Conservation (phyloP, 106 monocot species). For the Iris macrosiphon region DNA sequence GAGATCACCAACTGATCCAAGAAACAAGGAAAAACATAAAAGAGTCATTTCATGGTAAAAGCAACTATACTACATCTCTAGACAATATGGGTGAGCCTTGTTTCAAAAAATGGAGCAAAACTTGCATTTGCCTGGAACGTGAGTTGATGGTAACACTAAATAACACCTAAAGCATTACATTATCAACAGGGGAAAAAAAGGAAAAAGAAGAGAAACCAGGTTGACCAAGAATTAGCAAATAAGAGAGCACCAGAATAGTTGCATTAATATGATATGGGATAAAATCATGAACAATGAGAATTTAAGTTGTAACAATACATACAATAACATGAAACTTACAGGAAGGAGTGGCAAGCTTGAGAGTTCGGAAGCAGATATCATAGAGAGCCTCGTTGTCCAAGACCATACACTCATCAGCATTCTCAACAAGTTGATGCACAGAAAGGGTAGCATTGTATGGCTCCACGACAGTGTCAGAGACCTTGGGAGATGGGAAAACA, state of each 20-base stretch:
- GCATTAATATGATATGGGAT: too few species aligned
- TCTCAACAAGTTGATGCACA: slow-evolving; percentile 34
- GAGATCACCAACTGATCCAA: slow-evolving; percentile 8
- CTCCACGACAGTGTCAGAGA: slow-evolving; percentile 33
- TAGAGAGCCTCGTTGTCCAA: slow-evolving; percentile 41
- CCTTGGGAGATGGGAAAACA: slow-evolving; percentile 31
- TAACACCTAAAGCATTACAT: background rate
- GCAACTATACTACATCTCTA: too few species aligned
- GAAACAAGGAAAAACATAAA: background rate
- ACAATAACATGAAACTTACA: slow-evolving; percentile 8
- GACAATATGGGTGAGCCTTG: too few species aligned
- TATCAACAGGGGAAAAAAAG: background rate
- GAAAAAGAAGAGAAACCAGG: background rate
- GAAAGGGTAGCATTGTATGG: slow-evolving; percentile 35
- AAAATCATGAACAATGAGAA: too few species aligned
- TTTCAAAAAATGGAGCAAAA: too few species aligned
- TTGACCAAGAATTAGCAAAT: background rate
- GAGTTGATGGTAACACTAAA: too few species aligned
- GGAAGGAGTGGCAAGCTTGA: slow-evolving; percentile 30
- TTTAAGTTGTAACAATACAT: background rate
- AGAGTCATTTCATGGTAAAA: too few species aligned
- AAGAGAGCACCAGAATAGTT: too few species aligned
- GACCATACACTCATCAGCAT: slow-evolving; percentile 30
- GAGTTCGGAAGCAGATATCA: slow-evolving; percentile 33
- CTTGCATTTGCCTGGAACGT: too few species aligned